A percentile compares a stretch with the other conserved stretches of the same genome.
phyloP scores from a whole-genome alignment of 176 grass and related monocot genomes.

The Oryza longistaminata region DNA sequence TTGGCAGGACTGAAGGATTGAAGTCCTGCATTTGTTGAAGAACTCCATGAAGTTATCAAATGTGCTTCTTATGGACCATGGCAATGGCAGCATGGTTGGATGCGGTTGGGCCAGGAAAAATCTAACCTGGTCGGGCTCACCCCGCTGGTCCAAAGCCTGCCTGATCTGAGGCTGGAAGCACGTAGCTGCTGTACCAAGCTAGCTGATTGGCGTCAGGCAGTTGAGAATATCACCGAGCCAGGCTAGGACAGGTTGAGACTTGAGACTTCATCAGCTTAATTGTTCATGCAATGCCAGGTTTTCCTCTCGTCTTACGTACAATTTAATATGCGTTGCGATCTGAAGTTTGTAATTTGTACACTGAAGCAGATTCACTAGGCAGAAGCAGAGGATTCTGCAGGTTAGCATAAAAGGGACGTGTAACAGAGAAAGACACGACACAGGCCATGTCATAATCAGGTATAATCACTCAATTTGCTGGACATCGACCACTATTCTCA shows the following conservation, averaged over 20 bases:
- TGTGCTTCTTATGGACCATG: neutral
- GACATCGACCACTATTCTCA: neutral
- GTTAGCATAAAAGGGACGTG: constrained; percentile 26
- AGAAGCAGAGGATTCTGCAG: neutral
- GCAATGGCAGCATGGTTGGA: no score
- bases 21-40: neutral
- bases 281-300: neutral
- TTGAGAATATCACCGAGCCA: no score
- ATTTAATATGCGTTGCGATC: neutral
- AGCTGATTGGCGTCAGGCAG: neutral
- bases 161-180: neutral
- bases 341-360: neutral
- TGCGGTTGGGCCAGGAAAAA: neutral
- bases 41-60: neutral
- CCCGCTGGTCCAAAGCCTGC: neutral
- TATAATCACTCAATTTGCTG: constrained; percentile 6
- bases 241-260: neutral
- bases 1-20: neutral
- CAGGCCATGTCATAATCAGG: constrained; percentile 12
- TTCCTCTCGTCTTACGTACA: neutral
- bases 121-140: neutral
- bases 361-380: neutral
- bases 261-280: neutral
- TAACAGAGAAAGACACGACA: neutral
- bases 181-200: neutral